Evolutionary conservation across 176 grass and related monocot genomes (phyloP).

Genomic region (Ensete glaucum): DNA sequence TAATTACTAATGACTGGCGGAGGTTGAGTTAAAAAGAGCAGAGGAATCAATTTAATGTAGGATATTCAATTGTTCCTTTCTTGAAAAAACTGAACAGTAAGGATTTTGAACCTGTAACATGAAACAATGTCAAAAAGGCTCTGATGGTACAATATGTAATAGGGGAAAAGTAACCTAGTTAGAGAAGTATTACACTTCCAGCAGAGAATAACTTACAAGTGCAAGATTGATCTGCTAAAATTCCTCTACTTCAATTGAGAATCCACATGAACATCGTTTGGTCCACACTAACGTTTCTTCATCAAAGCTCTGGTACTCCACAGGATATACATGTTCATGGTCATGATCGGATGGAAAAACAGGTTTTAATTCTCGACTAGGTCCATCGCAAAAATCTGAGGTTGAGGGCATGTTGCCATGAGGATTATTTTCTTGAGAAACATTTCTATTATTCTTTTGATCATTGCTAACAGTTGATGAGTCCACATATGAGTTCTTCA

Average conservation of each 20-base stretch:
- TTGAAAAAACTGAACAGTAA: no score
- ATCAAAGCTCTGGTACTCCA: constrained; percentile 66
- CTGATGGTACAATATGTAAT: no score
- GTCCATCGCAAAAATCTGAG: neutral
- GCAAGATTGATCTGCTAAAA: constrained; percentile 27
- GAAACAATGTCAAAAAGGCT: no score
- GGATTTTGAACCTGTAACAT: no score
- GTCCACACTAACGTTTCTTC: constrained; percentile 49
- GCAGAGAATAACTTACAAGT: neutral
- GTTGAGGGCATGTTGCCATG: neutral
- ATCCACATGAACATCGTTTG: constrained; percentile 72
- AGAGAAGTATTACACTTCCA: no score
- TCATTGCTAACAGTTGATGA: constrained; percentile 7
- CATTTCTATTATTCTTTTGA: constrained; percentile 2
- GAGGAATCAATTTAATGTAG: no score
- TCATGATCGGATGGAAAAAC: constrained; percentile 24
- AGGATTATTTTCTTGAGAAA: neutral
- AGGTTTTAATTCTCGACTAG: neutral
- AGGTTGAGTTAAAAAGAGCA: no score
- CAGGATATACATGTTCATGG: constrained; percentile 62
- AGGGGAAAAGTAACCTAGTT: no score
- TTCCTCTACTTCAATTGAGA: constrained; percentile 83
- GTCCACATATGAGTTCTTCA: constrained; percentile 57
- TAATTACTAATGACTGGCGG: no score
- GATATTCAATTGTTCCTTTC: no score